Evolutionary conservation across 805 yeast genomes (phyloP).

Genomic region (Starmerella sirachaensis): DNA sequence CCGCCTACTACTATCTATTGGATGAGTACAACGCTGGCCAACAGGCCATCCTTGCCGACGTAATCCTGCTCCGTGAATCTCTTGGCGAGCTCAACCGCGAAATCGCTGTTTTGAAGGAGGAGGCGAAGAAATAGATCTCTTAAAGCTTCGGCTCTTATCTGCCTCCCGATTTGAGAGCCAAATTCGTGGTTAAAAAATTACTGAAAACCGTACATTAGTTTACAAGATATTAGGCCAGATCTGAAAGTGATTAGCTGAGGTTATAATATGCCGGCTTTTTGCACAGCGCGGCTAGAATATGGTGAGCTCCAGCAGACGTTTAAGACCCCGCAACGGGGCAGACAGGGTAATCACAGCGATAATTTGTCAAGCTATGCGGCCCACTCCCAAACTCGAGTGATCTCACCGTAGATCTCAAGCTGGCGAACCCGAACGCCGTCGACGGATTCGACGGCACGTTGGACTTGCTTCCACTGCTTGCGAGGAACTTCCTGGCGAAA

Average conservation of each 20-base stretch:
- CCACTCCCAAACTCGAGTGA: constrained; percentile 85
- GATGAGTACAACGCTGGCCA: constrained; percentile 69
- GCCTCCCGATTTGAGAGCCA: too few relatives aligned
- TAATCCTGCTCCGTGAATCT: constrained; percentile 55
- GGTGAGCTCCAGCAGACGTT: too few relatives aligned
- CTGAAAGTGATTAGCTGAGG: too few relatives aligned
- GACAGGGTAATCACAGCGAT: not conserved
- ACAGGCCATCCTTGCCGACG: constrained; percentile 62
- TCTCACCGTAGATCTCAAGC: constrained; percentile 73
- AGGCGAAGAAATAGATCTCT: constrained; percentile 8
- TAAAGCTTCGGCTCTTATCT: too few relatives aligned
- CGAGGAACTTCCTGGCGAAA: constrained; percentile 14
- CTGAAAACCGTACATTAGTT: too few relatives aligned
- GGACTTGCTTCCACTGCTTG: constrained; percentile 47
- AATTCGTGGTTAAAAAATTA: too few relatives aligned
- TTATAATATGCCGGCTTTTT: too few relatives aligned
- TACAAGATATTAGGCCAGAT: too few relatives aligned
- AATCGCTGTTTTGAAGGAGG: constrained; percentile 46
- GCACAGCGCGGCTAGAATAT: too few relatives aligned
- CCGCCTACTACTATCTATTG: constrained; percentile 62
- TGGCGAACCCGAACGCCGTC: constrained; percentile 51
- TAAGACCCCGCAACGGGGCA: too few relatives aligned
- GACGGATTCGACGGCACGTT: constrained; percentile 47
- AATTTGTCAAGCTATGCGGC: constrained; percentile 30
- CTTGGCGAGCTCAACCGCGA: constrained; percentile 57